Evolutionary conservation across 345 rosid species (phyloP).

Genomic region (Pugionium cornutum): DNA sequence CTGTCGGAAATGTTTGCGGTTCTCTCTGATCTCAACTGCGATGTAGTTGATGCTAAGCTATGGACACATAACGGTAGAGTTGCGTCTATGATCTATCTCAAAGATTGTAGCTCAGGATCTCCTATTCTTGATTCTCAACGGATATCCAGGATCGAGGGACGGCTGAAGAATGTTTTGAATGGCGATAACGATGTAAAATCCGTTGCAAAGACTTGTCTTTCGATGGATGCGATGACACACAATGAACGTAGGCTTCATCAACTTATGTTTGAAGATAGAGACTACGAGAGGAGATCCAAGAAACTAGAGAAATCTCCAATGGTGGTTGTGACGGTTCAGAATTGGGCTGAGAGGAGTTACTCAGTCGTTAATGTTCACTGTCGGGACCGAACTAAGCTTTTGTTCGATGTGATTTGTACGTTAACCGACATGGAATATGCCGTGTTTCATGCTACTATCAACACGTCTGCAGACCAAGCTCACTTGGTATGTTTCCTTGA

Average conservation of each 20-base stretch:
- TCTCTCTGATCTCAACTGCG: background rate
- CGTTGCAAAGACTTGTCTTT: background rate
- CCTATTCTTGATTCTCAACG: background rate
- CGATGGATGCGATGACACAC: slow-evolving; percentile 72
- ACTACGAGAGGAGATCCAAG: slow-evolving; percentile 70
- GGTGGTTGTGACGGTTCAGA: slow-evolving; percentile 75
- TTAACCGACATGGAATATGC: slow-evolving; percentile 93
- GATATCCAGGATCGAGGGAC: background rate
- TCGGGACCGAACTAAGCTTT: slow-evolving; percentile 75
- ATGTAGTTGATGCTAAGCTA: slow-evolving; percentile 2
- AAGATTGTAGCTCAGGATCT: background rate
- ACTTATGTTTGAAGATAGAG: slow-evolving; percentile 95
- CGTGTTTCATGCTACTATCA: slow-evolving; percentile 83
- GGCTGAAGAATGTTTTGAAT: background rate
- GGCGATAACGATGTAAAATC: background rate
- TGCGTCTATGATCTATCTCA: background rate
- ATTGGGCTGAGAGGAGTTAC: slow-evolving; percentile 80
- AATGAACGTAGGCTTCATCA: slow-evolving; percentile 92
- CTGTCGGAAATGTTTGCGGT: background rate
- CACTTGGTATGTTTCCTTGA: slow-evolving; percentile 56
- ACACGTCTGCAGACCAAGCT: slow-evolving; percentile 62
- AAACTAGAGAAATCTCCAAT: slow-evolving; percentile 45
- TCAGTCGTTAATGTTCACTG: slow-evolving; percentile 92
- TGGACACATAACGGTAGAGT: slow-evolving; percentile 7
- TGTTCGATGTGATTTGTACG: slow-evolving; percentile 92